Percentiles rank a stretch among this genome's conserved stretches.
Evolutionary conservation across 2,329 filamentous ascomycete species (phyloP).

Genomic region (Monilinia aucupariae): DNA sequence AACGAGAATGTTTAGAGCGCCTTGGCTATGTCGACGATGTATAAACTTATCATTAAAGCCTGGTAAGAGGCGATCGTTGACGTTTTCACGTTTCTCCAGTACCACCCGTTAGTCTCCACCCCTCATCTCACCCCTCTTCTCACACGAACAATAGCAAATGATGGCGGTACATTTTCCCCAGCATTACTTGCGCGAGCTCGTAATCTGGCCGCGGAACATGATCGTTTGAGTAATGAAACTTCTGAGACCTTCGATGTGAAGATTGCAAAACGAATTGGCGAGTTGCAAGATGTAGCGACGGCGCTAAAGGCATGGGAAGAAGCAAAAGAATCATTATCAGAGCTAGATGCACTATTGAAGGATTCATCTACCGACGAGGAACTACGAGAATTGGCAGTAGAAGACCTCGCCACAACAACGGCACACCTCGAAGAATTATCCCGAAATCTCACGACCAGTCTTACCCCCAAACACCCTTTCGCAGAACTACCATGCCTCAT

Average conservation of each 20-base stretch:
- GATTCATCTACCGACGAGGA: slow-evolving; percentile 51
- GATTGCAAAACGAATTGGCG: slow-evolving; percentile 55
- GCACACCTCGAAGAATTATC: slow-evolving; percentile 58
- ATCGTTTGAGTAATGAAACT: slow-evolving; percentile 47
- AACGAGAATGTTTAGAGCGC: slow-evolving; percentile 37
- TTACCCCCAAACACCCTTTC: slow-evolving; percentile 87
- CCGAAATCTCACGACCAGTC: slow-evolving; percentile 63
- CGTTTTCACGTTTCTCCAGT: slow-evolving; percentile 40
- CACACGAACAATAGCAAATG: slow-evolving; percentile 26
- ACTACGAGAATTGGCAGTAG: slow-evolving; percentile 69
- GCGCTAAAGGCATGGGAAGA: slow-evolving; percentile 56
- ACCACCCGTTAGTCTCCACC: slow-evolving; percentile 37
- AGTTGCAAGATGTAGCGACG: slow-evolving; percentile 51
- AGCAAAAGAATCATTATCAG: slow-evolving; percentile 47
- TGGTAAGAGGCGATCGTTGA: slow-evolving; percentile 23
- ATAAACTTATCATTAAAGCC: slow-evolving; percentile 34
- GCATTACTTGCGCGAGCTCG: slow-evolving; percentile 56
- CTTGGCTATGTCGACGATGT: slow-evolving; percentile 51
- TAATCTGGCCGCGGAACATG: slow-evolving; percentile 52
- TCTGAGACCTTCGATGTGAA: slow-evolving; percentile 51
- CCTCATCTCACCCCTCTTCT: slow-evolving; percentile 20
- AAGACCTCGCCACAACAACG: slow-evolving; percentile 68
- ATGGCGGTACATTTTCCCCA: slow-evolving; percentile 39
- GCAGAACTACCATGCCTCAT: slow-evolving; percentile 83
- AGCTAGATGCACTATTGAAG: slow-evolving; percentile 49